phyloP scores from a whole-genome alignment of 2,329 filamentous ascomycete genomes.

The Ustilaginoidea virens region DNA sequence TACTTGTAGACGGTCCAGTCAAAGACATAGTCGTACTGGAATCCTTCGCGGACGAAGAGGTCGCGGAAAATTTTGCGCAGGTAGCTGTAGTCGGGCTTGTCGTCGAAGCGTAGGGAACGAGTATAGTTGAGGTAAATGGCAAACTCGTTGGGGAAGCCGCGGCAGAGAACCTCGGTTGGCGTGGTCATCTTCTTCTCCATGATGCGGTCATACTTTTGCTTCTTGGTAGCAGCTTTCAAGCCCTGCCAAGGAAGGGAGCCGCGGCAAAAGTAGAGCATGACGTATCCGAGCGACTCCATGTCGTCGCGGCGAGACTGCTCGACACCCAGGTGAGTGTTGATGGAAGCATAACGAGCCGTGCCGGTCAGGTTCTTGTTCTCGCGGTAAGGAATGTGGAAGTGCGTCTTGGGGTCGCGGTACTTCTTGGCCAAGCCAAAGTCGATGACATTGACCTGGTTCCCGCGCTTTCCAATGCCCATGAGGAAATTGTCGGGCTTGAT shows the following conservation, averaged over 20 bases:
- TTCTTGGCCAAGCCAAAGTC: constrained; percentile 99
- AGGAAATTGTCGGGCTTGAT: constrained; percentile 99
- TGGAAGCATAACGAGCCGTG: constrained; percentile 94
- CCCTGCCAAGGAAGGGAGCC: constrained; percentile 98
- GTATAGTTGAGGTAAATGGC: constrained; percentile 99
- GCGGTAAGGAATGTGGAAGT: constrained; percentile 98
- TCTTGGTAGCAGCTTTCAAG: constrained; percentile 95
- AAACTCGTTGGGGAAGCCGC: constrained; percentile 98
- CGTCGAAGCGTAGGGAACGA: constrained; percentile 93
- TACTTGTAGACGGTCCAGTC: constrained; percentile 99
- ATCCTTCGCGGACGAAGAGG: constrained; percentile 94
- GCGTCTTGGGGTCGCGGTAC: constrained; percentile 98
- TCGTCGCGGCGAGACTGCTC: constrained; percentile 98
- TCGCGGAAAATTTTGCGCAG: constrained; percentile 99
- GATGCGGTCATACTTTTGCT: constrained; percentile 99
- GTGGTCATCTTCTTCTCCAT: constrained; percentile 99
- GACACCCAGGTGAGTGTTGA: constrained; percentile 97
- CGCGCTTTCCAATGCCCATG: constrained; percentile 97
- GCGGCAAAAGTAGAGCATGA: constrained; percentile 99
- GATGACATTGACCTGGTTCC: constrained; percentile 98
- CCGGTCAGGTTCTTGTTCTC: constrained; percentile 99
- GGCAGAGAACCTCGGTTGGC: constrained; percentile 93
- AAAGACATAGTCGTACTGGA: constrained; percentile 99
- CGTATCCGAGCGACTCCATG: constrained; percentile 97
- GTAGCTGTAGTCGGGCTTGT: constrained; percentile 99